These are phyloP conservation scores for Mycena galopus DNA, from an alignment of 768 basidiomycete genomes.

Conservation along the genomic window DNA sequence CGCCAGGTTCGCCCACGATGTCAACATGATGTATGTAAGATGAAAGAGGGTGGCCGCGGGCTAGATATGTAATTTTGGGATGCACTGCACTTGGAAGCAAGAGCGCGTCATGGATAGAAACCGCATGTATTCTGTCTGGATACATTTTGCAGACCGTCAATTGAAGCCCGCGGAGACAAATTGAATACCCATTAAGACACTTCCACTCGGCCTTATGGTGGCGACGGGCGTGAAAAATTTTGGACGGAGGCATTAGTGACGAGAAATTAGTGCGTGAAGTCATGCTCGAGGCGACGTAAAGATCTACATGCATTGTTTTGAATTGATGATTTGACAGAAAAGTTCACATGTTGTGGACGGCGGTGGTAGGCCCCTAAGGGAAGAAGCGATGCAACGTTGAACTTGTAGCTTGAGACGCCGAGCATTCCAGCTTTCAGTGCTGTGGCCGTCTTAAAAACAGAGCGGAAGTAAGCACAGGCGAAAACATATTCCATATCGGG, in stretches of 20 bases:
- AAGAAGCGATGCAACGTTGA: background rate
- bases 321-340: constrained; percentile 5
- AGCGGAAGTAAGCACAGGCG: too few relatives aligned
- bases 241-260: background rate
- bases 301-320: background rate
- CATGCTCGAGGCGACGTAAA: background rate
- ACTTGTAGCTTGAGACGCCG: too few relatives aligned
- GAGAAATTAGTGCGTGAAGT: constrained; percentile 1
- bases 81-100: background rate
- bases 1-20: constrained; percentile 15
- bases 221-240: background rate
- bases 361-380: background rate
- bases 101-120: background rate
- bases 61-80: constrained; percentile 6
- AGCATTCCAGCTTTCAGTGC: too few relatives aligned
- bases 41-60: constrained; percentile 8
- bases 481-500: too few relatives aligned
- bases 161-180: constrained; percentile 20
- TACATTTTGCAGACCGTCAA: background rate
- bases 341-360: background rate
- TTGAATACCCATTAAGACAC: constrained; percentile 23
- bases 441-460: too few relatives aligned
- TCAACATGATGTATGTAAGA: constrained; percentile 31
- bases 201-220: background rate
- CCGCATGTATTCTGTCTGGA: constrained; percentile 19